phyloP scores from a whole-genome alignment of 2,329 filamentous ascomycete species.

The Hypoxylon sp. region DNA sequence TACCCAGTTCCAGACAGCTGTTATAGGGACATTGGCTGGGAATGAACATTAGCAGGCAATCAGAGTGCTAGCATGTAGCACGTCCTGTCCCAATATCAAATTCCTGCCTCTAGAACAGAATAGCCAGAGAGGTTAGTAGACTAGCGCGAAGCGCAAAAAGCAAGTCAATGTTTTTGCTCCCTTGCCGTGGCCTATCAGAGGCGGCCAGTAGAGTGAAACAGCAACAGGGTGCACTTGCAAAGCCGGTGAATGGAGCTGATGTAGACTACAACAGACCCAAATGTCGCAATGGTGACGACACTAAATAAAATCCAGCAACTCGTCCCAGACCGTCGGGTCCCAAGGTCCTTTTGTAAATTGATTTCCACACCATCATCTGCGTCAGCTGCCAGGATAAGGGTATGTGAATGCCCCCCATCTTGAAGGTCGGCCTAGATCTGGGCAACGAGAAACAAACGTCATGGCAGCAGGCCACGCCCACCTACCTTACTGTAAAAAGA shows the following conservation, averaged over 20 bases:
- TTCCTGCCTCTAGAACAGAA: neutral
- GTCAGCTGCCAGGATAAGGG: neutral
- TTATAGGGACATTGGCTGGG: constrained; percentile 3
- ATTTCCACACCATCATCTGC: neutral
- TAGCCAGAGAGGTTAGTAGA: neutral
- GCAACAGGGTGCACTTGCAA: constrained; percentile 1
- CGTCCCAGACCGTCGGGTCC: neutral
- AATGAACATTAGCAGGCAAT: neutral
- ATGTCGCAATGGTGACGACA: constrained; percentile 22
- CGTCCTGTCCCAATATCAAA: neutral
- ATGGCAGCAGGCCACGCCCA: neutral
- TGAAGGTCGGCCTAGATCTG: constrained; percentile 1
- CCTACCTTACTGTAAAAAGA: neutral
- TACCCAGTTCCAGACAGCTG: constrained; percentile 7
- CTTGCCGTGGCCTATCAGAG: constrained; percentile 4
- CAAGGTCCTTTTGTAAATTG: neutral
- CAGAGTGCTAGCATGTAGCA: neutral
- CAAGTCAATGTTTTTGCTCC: neutral
- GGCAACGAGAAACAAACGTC: constrained; percentile 1
- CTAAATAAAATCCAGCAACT: neutral
- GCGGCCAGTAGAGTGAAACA: constrained; percentile 10
- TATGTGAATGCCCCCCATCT: constrained; percentile 1
- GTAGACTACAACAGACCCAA: neutral
- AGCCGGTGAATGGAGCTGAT: constrained; percentile 2
- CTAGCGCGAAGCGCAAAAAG: constrained; percentile 6